Evolutionary conservation across 768 basidiomycete species (phyloP).

Genomic region (Russula lepida): DNA sequence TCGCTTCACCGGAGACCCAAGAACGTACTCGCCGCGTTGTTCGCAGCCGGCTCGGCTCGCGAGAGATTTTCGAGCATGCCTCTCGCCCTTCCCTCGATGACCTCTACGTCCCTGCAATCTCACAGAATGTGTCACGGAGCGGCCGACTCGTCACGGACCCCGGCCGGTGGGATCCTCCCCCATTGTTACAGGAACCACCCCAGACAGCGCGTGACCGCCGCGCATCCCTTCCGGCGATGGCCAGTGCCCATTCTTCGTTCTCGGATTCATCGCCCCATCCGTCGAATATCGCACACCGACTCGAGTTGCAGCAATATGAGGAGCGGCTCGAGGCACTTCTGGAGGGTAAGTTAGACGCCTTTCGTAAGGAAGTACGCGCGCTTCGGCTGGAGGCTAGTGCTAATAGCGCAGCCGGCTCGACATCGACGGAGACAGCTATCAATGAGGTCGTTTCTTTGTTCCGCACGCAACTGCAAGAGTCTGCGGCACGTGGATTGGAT

Average conservation of each 20-base stretch:
- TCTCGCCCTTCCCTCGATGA: conserved; percentile 73
- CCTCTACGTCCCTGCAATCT: conserved; percentile 57
- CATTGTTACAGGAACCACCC: conserved; percentile 34
- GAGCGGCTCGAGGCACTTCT: conserved; percentile 53
- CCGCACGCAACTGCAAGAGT: conserved; percentile 57
- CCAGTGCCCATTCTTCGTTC: conserved; percentile 38
- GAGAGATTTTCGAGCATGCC: conserved; percentile 63
- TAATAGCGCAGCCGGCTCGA: conserved; percentile 26
- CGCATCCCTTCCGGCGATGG: conserved; percentile 35
- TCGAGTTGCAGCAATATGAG: conserved; percentile 53
- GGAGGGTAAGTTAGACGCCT: conserved; percentile 55
- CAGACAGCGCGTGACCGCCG: conserved; percentile 26
- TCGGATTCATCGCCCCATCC: conserved; percentile 39
- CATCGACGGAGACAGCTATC: conserved; percentile 53
- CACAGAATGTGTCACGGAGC: conserved; percentile 48
- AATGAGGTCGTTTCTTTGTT: conserved; percentile 59
- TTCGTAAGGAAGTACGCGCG: conserved; percentile 36
- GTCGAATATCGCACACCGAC: conserved; percentile 44
- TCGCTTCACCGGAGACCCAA: conserved; percentile 30
- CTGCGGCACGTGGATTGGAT: conserved; percentile 47
- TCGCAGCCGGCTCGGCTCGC: conserved; percentile 69
- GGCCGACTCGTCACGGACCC: conserved; percentile 54
- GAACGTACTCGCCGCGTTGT: conserved; percentile 62
- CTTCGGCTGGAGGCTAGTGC: conserved; percentile 17
- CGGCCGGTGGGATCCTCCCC: conserved; percentile 29